Percentiles rank a stretch among this genome's conserved stretches.
phyloP scores from a whole-genome alignment of 805 yeast genomes.

The Torulaspora microellipsoides region DNA sequence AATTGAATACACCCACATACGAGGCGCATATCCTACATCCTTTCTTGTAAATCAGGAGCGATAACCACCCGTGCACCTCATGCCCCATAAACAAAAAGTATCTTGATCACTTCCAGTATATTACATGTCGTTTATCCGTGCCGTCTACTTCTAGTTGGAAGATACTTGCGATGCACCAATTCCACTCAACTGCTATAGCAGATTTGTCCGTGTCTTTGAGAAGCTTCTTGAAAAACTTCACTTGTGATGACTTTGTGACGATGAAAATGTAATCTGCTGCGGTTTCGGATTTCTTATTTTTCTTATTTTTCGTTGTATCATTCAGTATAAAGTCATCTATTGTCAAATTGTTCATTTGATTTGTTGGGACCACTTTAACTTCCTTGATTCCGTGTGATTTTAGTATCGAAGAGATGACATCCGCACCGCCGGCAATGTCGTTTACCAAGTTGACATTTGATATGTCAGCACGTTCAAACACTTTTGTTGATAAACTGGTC shows the following conservation, averaged over 20 bases:
- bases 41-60: too few relatives aligned
- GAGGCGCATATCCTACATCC: too few relatives aligned
- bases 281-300: background rate
- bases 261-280: constrained; percentile 23
- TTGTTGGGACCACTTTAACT: constrained; percentile 15
- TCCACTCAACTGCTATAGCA: constrained; percentile 32
- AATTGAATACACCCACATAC: background rate
- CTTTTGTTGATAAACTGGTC: constrained; percentile 18
- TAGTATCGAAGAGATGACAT: constrained; percentile 24
- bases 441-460: constrained; percentile 20
- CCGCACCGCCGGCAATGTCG: constrained; percentile 30
- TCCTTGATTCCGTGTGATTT: constrained; percentile 27
- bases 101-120: constrained; percentile 1
- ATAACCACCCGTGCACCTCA: too few relatives aligned
- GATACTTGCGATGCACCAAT: constrained; percentile 32
- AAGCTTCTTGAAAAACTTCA: constrained; percentile 23
- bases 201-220: constrained; percentile 8
- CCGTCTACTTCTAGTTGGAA: constrained; percentile 21
- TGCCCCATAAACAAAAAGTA: background rate
- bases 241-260: constrained; percentile 30
- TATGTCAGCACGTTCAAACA: constrained; percentile 27
- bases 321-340: constrained; percentile 16
- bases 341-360: constrained; percentile 16
- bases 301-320: constrained; percentile 1
- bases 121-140: constrained; percentile 4